A percentile compares a stretch with the other conserved stretches of the same genome.
Conservation (phyloP, 495 filamentous ascomycete genomes). For the Neohortaea acidophila region DNA sequence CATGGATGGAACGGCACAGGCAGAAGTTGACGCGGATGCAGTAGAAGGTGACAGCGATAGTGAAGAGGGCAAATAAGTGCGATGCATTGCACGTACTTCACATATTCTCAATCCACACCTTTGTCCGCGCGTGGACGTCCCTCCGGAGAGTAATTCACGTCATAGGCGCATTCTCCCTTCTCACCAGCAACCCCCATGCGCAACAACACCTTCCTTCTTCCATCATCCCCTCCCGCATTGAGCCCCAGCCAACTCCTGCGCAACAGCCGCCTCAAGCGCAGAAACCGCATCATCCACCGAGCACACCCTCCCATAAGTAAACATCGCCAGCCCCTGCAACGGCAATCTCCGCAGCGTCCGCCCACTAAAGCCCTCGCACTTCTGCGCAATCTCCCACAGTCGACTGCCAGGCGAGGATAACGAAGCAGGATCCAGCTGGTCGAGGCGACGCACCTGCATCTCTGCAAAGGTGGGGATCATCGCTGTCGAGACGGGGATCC, state of each 20-base stretch:
- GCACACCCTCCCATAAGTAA: slow-evolving; percentile 22
- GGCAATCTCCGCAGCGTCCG: slow-evolving; percentile 25
- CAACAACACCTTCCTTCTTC: no score
- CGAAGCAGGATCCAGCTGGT: no score
- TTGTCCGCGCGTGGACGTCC: no score
- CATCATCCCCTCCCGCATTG: slow-evolving; percentile 45
- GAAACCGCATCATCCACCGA: slow-evolving; percentile 18
- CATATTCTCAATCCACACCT: no score
- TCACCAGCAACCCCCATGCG: slow-evolving; percentile 63
- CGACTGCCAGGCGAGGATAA: slow-evolving; percentile 33
- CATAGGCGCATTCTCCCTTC: slow-evolving; percentile 20
- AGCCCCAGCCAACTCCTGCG: slow-evolving; percentile 22
- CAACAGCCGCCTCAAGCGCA: slow-evolving; percentile 19
- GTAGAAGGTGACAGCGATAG: slow-evolving; percentile 12
- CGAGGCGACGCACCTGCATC: slow-evolving; percentile 72
- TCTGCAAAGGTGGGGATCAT: slow-evolving; percentile 39
- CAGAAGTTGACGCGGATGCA: slow-evolving; percentile 15
- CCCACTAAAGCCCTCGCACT: slow-evolving; percentile 22
- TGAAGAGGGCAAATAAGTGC: slow-evolving; percentile 6
- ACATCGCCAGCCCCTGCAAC: slow-evolving; percentile 23
- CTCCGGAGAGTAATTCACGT: no score
- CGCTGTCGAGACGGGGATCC: slow-evolving; percentile 61
- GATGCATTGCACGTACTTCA: no score
- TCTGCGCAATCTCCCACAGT: slow-evolving; percentile 10
- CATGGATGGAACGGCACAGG: slow-evolving; percentile 48